Percentiles rank a stretch among this genome's conserved stretches.
Evolutionary conservation across 108 stramenopile genomes (phyloP).

Genomic region (Skeletonema costatum): DNA sequence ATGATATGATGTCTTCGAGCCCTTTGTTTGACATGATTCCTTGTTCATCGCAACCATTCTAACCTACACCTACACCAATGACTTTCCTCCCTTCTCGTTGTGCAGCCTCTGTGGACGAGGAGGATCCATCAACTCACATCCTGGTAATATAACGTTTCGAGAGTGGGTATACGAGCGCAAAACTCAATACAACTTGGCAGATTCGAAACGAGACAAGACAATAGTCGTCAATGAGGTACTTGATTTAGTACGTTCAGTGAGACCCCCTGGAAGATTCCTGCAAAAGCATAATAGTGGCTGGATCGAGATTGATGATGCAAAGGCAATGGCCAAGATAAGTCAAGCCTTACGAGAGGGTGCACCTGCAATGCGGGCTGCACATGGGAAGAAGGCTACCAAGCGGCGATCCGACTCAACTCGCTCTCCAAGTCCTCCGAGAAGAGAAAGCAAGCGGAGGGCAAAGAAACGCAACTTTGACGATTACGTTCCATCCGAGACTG

Average conservation of each 20-base stretch:
- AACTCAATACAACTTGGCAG: conserved; percentile 73
- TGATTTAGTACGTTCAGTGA: conserved; percentile 41
- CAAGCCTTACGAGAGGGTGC: conserved; percentile 89
- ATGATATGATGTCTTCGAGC: not conserved
- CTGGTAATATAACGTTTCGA: conserved; percentile 74
- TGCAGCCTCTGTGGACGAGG: conserved; percentile 72
- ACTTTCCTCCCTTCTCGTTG: not conserved
- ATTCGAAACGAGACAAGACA: conserved; percentile 72
- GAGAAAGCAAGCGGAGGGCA: not conserved
- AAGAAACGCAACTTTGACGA: not conserved
- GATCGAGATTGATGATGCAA: conserved; percentile 72
- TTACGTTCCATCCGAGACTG: not conserved
- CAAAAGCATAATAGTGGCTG: conserved; percentile 55
- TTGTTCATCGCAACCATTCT: not conserved
- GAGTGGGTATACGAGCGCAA: conserved; percentile 73
- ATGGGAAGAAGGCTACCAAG: conserved; percentile 12
- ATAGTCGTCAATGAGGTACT: conserved; percentile 67
- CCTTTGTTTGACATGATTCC: not conserved
- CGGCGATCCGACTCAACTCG: not conserved
- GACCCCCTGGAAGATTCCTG: conserved; percentile 80
- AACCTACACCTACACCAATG: not conserved
- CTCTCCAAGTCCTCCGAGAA: not conserved
- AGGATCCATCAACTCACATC: conserved; percentile 80
- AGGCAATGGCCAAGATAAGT: conserved; percentile 79
- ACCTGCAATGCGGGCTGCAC: conserved; percentile 66